Evolutionary conservation across 345 rosid genomes (phyloP).

Genomic region (Orychophragmus violaceus): DNA sequence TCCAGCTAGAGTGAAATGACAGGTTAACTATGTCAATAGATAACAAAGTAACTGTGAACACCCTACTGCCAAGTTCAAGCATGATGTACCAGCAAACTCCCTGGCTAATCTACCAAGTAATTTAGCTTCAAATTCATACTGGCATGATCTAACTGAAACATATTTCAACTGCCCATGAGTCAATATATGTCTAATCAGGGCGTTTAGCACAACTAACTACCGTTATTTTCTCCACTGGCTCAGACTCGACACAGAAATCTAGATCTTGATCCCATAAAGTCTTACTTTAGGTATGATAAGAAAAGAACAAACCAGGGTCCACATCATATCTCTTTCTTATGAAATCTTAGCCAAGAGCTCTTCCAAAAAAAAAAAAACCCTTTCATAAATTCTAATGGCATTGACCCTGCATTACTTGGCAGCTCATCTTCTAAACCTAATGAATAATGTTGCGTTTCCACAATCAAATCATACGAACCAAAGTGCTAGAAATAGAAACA

Average conservation of each 20-base stretch:
- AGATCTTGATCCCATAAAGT: neutral
- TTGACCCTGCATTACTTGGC: neutral
- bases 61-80: neutral
- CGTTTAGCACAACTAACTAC: neutral
- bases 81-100: neutral
- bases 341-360: neutral
- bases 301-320: slow-evolving; percentile 18
- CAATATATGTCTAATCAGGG: slow-evolving; percentile 2
- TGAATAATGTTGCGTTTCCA: neutral
- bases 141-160: neutral
- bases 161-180: neutral
- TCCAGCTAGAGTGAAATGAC: neutral
- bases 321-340: neutral
- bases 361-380: neutral
- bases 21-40: neutral
- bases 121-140: neutral
- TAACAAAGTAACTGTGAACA: neutral
- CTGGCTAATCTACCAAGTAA: neutral
- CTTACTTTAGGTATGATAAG: slow-evolving; percentile 7
- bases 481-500: slow-evolving; percentile 4
- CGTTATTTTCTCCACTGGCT: neutral
- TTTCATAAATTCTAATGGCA: neutral
- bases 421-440: slow-evolving; percentile 2
- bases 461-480: neutral
- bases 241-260: neutral